A percentile compares a stretch with the other conserved stretches of the same genome.
These are phyloP conservation scores for Lolium rigidum DNA, from an alignment of 176 grass and related monocot genomes.

Conservation along the genomic window DNA sequence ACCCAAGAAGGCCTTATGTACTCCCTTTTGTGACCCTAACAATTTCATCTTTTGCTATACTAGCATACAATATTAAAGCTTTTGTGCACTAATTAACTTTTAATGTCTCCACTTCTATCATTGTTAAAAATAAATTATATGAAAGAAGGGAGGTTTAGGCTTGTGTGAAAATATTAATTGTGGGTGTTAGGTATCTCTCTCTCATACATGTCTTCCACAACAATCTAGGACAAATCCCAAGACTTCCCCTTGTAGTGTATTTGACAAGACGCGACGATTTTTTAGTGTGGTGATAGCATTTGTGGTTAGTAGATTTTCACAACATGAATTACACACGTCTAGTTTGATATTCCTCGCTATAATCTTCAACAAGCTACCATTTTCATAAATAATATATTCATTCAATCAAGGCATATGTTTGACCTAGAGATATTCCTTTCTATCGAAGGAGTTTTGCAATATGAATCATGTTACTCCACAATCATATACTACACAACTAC, in stretches of 20 bases:
- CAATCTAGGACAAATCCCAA: neutral
- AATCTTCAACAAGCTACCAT: neutral
- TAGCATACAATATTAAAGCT: neutral
- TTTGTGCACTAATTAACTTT: neutral
- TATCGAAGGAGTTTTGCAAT: neutral
- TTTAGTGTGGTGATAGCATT: neutral
- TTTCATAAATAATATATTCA: neutral
- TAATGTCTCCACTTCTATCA: neutral
- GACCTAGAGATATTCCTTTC: neutral
- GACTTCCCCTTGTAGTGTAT: neutral
- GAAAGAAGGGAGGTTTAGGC: fast-evolving
- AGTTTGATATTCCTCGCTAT: neutral
- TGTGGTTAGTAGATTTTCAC: no score
- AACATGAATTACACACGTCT: neutral
- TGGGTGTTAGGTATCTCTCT: neutral
- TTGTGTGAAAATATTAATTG: neutral
- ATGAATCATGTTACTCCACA: neutral
- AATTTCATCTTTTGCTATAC: neutral
- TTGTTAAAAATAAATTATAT: neutral
- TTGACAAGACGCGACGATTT: neutral
- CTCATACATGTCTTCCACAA: neutral
- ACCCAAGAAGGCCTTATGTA: no score
- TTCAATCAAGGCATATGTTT: neutral
- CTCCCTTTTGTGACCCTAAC: no score
- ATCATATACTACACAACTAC: no score